phyloP scores from a whole-genome alignment of 139 green algal genomes.

The Eudorina sp. region DNA sequence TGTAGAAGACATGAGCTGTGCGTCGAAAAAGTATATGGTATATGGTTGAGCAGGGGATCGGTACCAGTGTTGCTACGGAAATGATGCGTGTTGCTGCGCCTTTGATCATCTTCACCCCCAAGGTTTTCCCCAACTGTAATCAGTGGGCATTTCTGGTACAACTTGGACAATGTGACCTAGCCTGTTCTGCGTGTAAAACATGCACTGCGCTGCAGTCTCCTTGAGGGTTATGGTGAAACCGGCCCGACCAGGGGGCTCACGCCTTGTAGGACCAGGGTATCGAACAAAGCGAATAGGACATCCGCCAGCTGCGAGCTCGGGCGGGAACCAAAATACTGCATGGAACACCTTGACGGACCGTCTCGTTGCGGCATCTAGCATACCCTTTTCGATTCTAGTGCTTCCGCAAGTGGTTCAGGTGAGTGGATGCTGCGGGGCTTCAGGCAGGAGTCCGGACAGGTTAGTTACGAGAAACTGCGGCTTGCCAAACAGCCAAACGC shows the following conservation, averaged over 20 bases:
- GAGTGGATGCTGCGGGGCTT: background rate
- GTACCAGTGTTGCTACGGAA: too few relatives aligned
- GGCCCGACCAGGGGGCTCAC: slow-evolving; percentile 2
- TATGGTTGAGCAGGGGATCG: too few relatives aligned
- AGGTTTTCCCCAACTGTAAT: too few relatives aligned
- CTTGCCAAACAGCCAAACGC: too few relatives aligned
- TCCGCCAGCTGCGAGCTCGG: background rate
- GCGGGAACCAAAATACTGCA: background rate
- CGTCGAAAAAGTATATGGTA: too few relatives aligned
- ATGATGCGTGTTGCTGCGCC: too few relatives aligned
- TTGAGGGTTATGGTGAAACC: slow-evolving; percentile 21
- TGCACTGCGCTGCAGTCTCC: background rate
- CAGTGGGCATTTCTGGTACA: too few relatives aligned
- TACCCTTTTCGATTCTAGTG: slow-evolving; percentile 77
- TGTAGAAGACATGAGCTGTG: too few relatives aligned
- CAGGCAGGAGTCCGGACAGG: too few relatives aligned
- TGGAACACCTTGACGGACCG: slow-evolving; percentile 64
- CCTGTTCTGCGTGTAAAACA: background rate
- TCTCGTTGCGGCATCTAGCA: slow-evolving; percentile 63
- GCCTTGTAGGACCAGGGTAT: slow-evolving; percentile 22
- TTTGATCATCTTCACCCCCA: too few relatives aligned
- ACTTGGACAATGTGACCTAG: background rate
- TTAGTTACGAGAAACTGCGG: too few relatives aligned
- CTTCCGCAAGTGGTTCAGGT: slow-evolving; percentile 80
- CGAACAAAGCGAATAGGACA: background rate